A percentile compares a stretch with the other conserved stretches of the same genome.
phyloP scores from a whole-genome alignment of 2,329 filamentous ascomycete genomes.

The Ceratocystis harringtonii region DNA sequence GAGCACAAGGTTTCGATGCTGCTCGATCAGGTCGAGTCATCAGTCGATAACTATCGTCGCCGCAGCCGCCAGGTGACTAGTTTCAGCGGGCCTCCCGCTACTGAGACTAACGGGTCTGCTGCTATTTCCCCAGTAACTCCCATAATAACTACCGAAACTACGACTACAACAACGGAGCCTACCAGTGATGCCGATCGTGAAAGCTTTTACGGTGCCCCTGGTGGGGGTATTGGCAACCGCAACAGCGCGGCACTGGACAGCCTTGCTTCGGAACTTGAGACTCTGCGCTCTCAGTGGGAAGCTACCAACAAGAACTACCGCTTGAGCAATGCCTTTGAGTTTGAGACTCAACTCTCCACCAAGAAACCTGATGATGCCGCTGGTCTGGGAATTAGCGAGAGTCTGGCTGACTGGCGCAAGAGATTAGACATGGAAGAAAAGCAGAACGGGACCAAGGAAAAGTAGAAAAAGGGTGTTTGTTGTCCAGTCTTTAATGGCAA shows the following conservation, averaged over 20 bases:
- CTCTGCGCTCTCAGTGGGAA: slow-evolving; percentile 83
- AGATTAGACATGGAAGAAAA: slow-evolving; percentile 45
- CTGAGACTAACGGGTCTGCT: slow-evolving; percentile 29
- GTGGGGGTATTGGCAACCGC: slow-evolving; percentile 35
- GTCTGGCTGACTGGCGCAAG: slow-evolving; percentile 66
- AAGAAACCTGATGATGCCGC: slow-evolving; percentile 33
- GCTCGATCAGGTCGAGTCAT: slow-evolving; percentile 84
- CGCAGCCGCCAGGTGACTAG: slow-evolving; percentile 46
- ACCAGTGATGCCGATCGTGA: slow-evolving; percentile 36
- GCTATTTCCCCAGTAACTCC: slow-evolving; percentile 16
- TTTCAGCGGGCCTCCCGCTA: slow-evolving; percentile 18
- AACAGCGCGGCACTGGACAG: slow-evolving; percentile 67
- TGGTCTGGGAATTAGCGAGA: slow-evolving; percentile 46
- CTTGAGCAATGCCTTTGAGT: slow-evolving; percentile 77
- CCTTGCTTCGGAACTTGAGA: slow-evolving; percentile 81
- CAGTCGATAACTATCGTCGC: slow-evolving; percentile 86
- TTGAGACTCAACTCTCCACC: slow-evolving; percentile 38
- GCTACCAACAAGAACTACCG: slow-evolving; percentile 91
- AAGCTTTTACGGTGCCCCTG: slow-evolving; percentile 47
- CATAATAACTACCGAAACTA: slow-evolving; percentile 4
- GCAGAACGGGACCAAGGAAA: slow-evolving; percentile 22
- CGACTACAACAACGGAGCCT: slow-evolving; percentile 10
- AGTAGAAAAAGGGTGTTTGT: background rate
- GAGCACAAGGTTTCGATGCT: slow-evolving; percentile 87
- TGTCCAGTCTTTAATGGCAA: background rate